These are phyloP conservation scores for Elsinoe ampelina DNA, from an alignment of 2,329 filamentous ascomycete genomes.

Conservation along the genomic window DNA sequence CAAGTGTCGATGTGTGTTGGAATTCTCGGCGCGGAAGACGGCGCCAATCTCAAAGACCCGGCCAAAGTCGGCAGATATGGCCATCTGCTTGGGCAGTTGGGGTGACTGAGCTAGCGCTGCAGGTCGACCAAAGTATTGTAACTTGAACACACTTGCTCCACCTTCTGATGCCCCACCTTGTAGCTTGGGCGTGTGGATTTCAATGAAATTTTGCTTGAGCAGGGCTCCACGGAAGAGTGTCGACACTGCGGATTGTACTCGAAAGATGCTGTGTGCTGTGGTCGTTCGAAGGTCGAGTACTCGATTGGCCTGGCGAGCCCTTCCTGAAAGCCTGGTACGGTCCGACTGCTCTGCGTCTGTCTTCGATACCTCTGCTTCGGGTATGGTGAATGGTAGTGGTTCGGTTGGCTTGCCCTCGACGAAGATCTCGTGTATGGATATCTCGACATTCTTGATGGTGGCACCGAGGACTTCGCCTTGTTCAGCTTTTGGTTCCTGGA, in stretches of 20 bases:
- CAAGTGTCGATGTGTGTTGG: conserved; percentile 87
- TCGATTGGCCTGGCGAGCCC: conserved; percentile 66
- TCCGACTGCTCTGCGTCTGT: conserved; percentile 48
- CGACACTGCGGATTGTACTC: conserved; percentile 71
- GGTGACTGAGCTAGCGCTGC: conserved; percentile 89
- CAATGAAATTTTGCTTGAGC: conserved; percentile 69
- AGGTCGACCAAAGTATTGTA: conserved; percentile 80
- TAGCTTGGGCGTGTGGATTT: conserved; percentile 89
- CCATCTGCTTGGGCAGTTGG: conserved; percentile 88
- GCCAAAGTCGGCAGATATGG: conserved; percentile 79
- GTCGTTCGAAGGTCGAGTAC: conserved; percentile 80
- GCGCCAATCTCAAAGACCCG: conserved; percentile 83
- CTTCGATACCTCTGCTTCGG: conserved; percentile 57
- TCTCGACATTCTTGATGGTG: conserved; percentile 64
- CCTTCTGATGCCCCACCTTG: conserved; percentile 86
- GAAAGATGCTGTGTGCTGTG: conserved; percentile 78
- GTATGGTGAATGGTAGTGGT: conserved; percentile 58
- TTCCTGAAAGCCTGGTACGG: conserved; percentile 56
- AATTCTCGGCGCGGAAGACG: conserved; percentile 91
- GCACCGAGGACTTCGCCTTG: conserved; percentile 63
- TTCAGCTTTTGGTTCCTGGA: conserved; percentile 60
- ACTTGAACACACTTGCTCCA: conserved; percentile 80
- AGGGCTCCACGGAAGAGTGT: conserved; percentile 70
- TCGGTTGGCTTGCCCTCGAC: conserved; percentile 53
- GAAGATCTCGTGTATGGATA: conserved; percentile 59